phyloP scores from a whole-genome alignment of 2,329 filamentous ascomycete genomes.

The Clonostachys byssicola region DNA sequence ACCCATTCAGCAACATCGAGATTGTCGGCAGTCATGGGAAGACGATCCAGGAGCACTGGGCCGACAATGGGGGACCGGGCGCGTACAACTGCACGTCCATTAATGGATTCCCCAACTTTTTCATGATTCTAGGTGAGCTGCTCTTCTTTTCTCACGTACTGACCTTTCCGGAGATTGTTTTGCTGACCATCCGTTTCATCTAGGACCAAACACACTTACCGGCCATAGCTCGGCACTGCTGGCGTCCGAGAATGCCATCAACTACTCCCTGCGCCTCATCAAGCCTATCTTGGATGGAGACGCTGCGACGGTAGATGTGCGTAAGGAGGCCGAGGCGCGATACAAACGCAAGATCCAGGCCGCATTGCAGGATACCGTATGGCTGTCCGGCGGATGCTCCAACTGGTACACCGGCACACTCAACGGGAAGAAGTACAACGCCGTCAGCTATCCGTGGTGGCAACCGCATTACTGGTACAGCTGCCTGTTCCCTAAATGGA shows the following conservation, averaged over 20 bases:
- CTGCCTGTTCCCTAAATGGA: conserved; percentile 25
- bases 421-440: conserved; percentile 20
- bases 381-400: conserved; percentile 20
- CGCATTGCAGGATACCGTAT: conserved; percentile 25
- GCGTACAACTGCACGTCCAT: conserved; percentile 57
- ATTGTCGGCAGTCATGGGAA: conserved; percentile 45
- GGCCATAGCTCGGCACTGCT: conserved; percentile 59
- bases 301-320: conserved; percentile 21
- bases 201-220: conserved; percentile 56
- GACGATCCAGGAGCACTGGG: conserved; percentile 51
- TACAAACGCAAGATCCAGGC: conserved; percentile 24
- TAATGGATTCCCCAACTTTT: conserved; percentile 62
- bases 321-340: conserved; percentile 22
- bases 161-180: too few species aligned
- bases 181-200: too few species aligned
- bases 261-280: conserved; percentile 56
- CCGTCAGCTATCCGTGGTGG: conserved; percentile 25
- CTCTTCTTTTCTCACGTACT: too few species aligned
- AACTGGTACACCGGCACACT: conserved; percentile 27
- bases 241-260: conserved; percentile 56
- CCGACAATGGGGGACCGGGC: conserved; percentile 51
- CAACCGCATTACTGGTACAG: conserved; percentile 28
- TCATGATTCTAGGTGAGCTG: conserved; percentile 49
- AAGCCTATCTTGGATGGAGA: conserved; percentile 28
- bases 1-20: conserved; percentile 47